Evolutionary conservation across 1,284 basidiomycete species (phyloP), one percentile per base, ranked within the genome.

Genomic region (Gomphus sp.): DNA sequence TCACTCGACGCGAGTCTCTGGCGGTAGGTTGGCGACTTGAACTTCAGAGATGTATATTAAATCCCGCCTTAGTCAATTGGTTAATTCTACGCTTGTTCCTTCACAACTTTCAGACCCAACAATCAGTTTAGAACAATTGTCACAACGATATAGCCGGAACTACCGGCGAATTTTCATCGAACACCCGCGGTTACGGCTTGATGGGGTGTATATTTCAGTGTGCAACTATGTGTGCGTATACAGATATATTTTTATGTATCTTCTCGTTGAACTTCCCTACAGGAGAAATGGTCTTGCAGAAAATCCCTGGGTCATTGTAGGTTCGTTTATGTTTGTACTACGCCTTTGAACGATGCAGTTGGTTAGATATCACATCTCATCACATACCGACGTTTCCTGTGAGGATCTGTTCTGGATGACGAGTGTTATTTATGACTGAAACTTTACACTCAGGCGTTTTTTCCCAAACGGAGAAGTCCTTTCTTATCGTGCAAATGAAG

Each of bases 161-260:
- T 91, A 84, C 72, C 79, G 93, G 43, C 82, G 85, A 28, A 71
- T 89, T 5, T 89, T 82, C 67, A 80, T 95, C 48, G 87, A 93
- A 68, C 86, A 91, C 62, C 91, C 92, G 14, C 80, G 93, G 39
- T 69, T 95, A 43, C 82, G 93, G 47, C 71, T 89, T 64, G 93
- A 95, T 63, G 93, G 93, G 4, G 84, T 92, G 16, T 95, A 94
- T 69, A 94, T 96, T 60, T 84, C 91, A 31, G 85, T 92, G 14
- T 94, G 91, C 67, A 91, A 93, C 68, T 94, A 91, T 65, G 75
- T 86, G 87, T 89, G 68, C 65, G 81, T 66, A 58, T 41, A 44
- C 50, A 53, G 88, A 64, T 88, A 1, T 49, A 18, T 10, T 14
- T 33, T 22, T 22, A 14, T 53, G 14, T 48, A 41, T 9, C 43